phyloP scores from a whole-genome alignment of 2,329 filamentous ascomycete genomes.

The Myrmaecium sp. region DNA sequence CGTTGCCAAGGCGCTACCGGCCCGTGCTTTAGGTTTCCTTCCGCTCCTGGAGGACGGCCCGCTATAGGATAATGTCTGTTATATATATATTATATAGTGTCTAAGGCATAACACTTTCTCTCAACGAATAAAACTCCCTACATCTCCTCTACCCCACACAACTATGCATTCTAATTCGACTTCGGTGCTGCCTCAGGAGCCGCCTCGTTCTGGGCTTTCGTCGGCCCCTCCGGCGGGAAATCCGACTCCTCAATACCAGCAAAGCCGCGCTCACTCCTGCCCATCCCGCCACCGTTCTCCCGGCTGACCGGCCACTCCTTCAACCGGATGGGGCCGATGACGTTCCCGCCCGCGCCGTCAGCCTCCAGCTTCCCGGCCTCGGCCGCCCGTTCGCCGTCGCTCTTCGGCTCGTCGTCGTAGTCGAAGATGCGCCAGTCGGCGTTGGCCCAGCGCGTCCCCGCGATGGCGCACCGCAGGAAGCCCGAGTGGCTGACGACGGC shows the following conservation, averaged over 20 bases:
- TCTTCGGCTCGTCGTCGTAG: constrained; percentile 32
- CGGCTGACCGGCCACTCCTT: constrained; percentile 33
- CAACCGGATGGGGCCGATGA: constrained; percentile 16
- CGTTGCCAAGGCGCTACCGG: too few species aligned
- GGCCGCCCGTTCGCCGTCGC: too few species aligned
- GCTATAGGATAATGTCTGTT: too few species aligned
- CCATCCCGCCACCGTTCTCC: constrained; percentile 31
- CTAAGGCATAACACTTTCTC: too few species aligned
- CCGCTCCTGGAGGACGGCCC: too few species aligned
- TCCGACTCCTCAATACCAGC: constrained; percentile 7
- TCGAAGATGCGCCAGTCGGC: constrained; percentile 49
- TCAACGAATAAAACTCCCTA: too few species aligned
- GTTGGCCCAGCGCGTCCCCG: constrained; percentile 35
- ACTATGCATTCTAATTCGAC: background rate
- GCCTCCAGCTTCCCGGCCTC: constrained; percentile 21
- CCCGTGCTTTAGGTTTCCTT: too few species aligned
- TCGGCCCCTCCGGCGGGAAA: constrained; percentile 9
- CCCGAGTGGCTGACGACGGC: constrained; percentile 49
- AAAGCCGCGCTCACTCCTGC: constrained; percentile 26
- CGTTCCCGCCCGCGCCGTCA: constrained; percentile 28
- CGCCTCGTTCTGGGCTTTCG: constrained; percentile 1
- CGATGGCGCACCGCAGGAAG: constrained; percentile 42
- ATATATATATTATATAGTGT: too few species aligned
- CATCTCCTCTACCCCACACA: too few species aligned
- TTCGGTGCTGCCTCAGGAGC: background rate